Evolutionary conservation across 768 basidiomycete genomes (phyloP), one percentile per base, ranked within the genome.

Genomic region (Amanita pallidorosea): DNA sequence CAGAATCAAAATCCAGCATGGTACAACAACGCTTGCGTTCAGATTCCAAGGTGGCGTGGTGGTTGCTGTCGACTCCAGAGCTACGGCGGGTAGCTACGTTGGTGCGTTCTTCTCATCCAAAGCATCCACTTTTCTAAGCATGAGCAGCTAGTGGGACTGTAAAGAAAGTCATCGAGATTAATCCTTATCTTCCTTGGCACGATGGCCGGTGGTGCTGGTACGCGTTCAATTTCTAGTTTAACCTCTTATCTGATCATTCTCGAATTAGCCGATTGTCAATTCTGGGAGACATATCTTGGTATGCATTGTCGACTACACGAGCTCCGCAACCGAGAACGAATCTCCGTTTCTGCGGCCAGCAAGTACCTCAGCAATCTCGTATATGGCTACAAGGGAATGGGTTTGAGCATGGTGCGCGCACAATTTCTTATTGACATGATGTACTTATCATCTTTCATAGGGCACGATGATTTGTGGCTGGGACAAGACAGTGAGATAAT

Each of bases 381-480:
- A 9, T 99, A 98, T 66, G 76, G 85, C 51, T 99, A 98, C 75
- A 99, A 98, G 68, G 96, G 95, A 18, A 98, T 95, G 95, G 96
- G 96, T 5, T 68, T 99, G 55, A 94, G 91, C 65, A 99, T 99
- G 95, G 92, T 92, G 49, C n/a, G 83, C 65, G 11, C 18, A 13
- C 20, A 41, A 9, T 31, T 5, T 44, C 46, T 40, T 45, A 45
- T 23, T 18, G 18, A 48, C 17, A 12, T 53, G 34, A 52, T 17
- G 45, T 47, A 51, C 38, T 35, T 38, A 31, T 38, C 23, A 18
- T 12, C 35, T 53, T 33, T 44, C 3, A 44, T 58, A 94, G 92
- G 96, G 96, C 45, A 99, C 96, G 0, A 99, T 98, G 96, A 94
- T 99, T 51, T 97, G 94, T 60, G 96, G 96, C 23, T 98, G 94